Conservation (phyloP, 2,329 filamentous ascomycete species). For the Neofusicoccum ribis region DNA sequence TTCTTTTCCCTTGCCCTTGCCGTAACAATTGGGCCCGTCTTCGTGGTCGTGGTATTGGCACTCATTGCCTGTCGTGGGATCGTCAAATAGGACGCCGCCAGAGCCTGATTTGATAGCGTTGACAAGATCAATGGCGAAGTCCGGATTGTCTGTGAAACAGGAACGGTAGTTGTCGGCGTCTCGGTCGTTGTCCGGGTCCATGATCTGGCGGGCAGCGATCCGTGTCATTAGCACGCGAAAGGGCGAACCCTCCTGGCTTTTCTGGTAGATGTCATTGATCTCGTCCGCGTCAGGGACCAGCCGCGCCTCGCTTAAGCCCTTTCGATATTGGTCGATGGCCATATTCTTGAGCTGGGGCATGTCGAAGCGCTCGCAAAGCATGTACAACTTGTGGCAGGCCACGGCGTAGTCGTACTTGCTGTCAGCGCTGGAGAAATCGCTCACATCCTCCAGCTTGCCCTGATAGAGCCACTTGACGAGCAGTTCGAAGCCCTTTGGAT, state of each 20-base stretch:
- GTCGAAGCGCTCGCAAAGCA: constrained; percentile 54
- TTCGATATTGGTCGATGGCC: constrained; percentile 56
- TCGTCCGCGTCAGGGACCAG: constrained; percentile 57
- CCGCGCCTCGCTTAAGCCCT: constrained; percentile 50
- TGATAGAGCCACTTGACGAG: constrained; percentile 60
- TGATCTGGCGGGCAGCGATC: constrained; percentile 59
- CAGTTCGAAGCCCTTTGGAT: constrained; percentile 54
- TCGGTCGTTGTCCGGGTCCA: constrained; percentile 54
- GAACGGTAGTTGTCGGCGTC: constrained; percentile 51
- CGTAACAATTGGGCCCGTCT: constrained; percentile 42
- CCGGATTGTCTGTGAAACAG: constrained; percentile 51
- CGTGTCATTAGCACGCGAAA: constrained; percentile 53
- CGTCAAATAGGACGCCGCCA: constrained; percentile 53
- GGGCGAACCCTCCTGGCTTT: constrained; percentile 45
- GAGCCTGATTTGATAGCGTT: constrained; percentile 52
- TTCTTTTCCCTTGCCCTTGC: constrained; percentile 38
- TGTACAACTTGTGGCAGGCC: constrained; percentile 54
- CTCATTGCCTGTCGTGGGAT: constrained; percentile 49
- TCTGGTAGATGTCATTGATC: constrained; percentile 55
- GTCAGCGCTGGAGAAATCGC: constrained; percentile 44
- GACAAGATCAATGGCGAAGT: constrained; percentile 56
- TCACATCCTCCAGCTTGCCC: constrained; percentile 53
- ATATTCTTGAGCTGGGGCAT: constrained; percentile 54
- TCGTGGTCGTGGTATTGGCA: constrained; percentile 55
- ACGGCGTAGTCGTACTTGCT: constrained; percentile 57